phyloP scores from a whole-genome alignment of 2,329 filamentous ascomycete genomes.

The Epichloe glyceriae region DNA sequence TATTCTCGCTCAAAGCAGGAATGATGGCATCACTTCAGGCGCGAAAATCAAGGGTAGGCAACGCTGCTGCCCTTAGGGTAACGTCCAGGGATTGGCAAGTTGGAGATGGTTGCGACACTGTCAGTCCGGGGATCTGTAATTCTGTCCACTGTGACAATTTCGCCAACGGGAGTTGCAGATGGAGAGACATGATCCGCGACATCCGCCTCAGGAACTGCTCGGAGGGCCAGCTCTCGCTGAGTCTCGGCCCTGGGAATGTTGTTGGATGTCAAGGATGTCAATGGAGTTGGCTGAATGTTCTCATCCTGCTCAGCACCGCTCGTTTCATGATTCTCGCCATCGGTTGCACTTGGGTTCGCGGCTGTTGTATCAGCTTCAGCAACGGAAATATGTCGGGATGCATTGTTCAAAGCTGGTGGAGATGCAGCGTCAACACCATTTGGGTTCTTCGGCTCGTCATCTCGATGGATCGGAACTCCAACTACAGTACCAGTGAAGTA shows the following conservation, averaged over 20 bases:
- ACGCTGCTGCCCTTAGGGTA: slow-evolving; percentile 38
- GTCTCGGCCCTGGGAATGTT: slow-evolving; percentile 11
- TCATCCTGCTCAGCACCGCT: slow-evolving; percentile 3
- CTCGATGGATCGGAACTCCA: slow-evolving; percentile 4
- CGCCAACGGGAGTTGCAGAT: slow-evolving; percentile 3
- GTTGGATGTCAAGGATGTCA: slow-evolving; percentile 3
- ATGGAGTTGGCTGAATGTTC: slow-evolving; percentile 9
- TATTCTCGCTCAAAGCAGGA: neutral
- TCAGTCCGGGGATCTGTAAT: slow-evolving; percentile 22
- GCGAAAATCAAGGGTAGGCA: slow-evolving; percentile 18
- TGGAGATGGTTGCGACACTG: slow-evolving; percentile 44
- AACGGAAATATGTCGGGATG: neutral
- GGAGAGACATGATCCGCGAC: slow-evolving; percentile 6
- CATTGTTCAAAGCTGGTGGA: neutral
- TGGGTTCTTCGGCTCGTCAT: slow-evolving; percentile 6
- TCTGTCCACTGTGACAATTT: slow-evolving; percentile 9
- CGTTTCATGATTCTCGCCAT: slow-evolving; percentile 7
- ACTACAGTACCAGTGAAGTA: slow-evolving; percentile 13
- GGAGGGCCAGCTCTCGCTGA: slow-evolving; percentile 12
- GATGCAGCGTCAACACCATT: neutral
- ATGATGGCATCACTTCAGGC: neutral
- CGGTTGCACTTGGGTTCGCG: neutral
- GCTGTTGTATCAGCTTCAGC: neutral
- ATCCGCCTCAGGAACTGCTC: slow-evolving; percentile 9
- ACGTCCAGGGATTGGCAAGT: slow-evolving; percentile 57